These are phyloP conservation scores for Rosa persica DNA, from an alignment of 306 rosid species.

Conservation along the genomic window DNA sequence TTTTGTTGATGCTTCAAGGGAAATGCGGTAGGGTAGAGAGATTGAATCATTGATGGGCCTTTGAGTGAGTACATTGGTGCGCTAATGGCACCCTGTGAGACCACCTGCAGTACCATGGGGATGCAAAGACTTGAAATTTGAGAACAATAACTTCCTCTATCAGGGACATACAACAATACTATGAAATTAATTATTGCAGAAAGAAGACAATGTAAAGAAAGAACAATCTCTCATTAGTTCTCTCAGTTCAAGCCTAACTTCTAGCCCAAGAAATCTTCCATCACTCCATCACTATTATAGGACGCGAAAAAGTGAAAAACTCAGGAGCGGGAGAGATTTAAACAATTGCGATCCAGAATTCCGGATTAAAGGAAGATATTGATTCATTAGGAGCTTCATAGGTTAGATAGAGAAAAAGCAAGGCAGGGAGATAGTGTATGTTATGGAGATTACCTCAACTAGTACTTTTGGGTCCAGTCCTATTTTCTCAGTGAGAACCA, in stretches of 20 bases:
- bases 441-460: conserved; percentile 61
- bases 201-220: background rate
- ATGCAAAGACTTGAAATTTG: background rate
- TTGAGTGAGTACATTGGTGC: conserved; percentile 85
- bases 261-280: background rate
- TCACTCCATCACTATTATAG: background rate
- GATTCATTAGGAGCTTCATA: background rate
- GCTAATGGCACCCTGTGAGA: conserved; percentile 94
- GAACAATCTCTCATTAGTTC: background rate
- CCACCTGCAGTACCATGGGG: conserved; percentile 53
- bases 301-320: background rate
- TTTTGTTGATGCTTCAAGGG: conserved; percentile 98
- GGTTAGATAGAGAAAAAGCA: background rate
- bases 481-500: conserved; percentile 85
- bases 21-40: conserved; percentile 80
- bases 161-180: background rate
- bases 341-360: background rate
- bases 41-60: conserved; percentile 92
- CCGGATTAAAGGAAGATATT: background rate
- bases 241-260: background rate
- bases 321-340: background rate
- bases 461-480: conserved; percentile 82
- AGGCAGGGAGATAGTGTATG: conserved; percentile 22
- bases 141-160: background rate
- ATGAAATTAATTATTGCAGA: background rate